Evolutionary conservation across 2,329 filamentous ascomycete genomes (phyloP), one percentile per base, ranked within the genome.

Genomic region (Paecilomyces formosus): DNA sequence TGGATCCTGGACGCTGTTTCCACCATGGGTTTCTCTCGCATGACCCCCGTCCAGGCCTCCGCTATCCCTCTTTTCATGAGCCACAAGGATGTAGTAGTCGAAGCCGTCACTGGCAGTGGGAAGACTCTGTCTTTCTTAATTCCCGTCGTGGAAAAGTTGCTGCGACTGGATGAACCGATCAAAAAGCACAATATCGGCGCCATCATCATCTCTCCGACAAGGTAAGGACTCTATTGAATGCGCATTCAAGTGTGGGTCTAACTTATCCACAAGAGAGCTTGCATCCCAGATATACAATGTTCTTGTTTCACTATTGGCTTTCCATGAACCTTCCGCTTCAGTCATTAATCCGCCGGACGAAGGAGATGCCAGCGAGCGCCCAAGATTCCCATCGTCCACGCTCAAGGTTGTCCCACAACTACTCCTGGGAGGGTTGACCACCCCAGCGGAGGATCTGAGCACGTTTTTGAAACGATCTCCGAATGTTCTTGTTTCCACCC

Each of bases 41-140:
- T 94, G 82, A 97, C 92, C 3, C 93, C 93, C 0, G 92, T 97
- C n/a, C 93, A 97, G 76, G 90, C 92, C 52, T 93, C 91, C 60
- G 88, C 90, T 3, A 88, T 97, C 64, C 91, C 92, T 12, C 83
- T 96, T 55, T 94, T 96, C 71, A 87, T 92, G 76, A 87, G 86
- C 55, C 89, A 96, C 72, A 96, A 95, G 69, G 92, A 96, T 74
- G 90, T 96, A 3, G 92, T 96, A 0, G 92, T 96, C 5, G 91
- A 96, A 78, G 91, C 91, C 31, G 92, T 96, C 3, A 96, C 92
- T 2, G 92, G 92, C 12, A 94, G 89, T 72, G 92, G 92, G 60
- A 96, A 97, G 76, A 96, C 92, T 0, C 79, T 96, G 30, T 84
- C 90, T 1, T 99, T 93, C 68, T 77, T 95, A 33, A 87, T 97